Percentiles rank a stretch among this genome's conserved stretches.
phyloP scores from a whole-genome alignment of 352 stramenopile species.

The Thraustochytrium sp. region DNA sequence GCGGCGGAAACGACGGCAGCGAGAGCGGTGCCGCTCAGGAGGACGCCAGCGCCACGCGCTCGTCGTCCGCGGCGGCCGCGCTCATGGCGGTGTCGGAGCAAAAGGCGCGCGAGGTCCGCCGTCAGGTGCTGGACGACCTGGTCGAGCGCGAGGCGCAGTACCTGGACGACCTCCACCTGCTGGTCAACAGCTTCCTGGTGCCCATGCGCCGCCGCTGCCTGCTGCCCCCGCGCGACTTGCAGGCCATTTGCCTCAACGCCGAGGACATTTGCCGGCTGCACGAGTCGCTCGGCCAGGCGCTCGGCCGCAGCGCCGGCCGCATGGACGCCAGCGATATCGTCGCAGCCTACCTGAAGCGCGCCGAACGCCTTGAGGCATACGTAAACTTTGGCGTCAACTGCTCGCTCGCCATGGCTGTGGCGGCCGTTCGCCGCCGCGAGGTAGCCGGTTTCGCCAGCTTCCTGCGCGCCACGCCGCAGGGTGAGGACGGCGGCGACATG shows the following conservation, averaged over 20 bases:
- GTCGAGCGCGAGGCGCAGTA: neutral
- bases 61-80: neutral
- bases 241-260: conserved; percentile 5
- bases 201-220: conserved; percentile 19
- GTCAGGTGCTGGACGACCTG: neutral
- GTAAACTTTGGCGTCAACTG: neutral
- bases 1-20: neutral
- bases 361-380: neutral
- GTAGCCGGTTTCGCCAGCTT: conserved; percentile 19
- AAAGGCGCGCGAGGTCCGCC: conserved; percentile 13
- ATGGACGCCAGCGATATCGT: neutral
- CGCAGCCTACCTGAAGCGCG: neutral
- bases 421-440: neutral
- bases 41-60: neutral
- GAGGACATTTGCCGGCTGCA: neutral
- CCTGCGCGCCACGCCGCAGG: neutral
- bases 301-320: neutral
- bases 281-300: neutral
- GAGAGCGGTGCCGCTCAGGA: neutral
- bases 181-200: conserved; percentile 9
- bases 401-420: neutral
- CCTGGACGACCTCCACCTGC: neutral
- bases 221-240: conserved; percentile 5
- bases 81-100: conserved; percentile 19
- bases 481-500: neutral